Evolutionary conservation across 1,284 basidiomycete genomes (phyloP).

Genomic region (Tranzscheliella williamsii): DNA sequence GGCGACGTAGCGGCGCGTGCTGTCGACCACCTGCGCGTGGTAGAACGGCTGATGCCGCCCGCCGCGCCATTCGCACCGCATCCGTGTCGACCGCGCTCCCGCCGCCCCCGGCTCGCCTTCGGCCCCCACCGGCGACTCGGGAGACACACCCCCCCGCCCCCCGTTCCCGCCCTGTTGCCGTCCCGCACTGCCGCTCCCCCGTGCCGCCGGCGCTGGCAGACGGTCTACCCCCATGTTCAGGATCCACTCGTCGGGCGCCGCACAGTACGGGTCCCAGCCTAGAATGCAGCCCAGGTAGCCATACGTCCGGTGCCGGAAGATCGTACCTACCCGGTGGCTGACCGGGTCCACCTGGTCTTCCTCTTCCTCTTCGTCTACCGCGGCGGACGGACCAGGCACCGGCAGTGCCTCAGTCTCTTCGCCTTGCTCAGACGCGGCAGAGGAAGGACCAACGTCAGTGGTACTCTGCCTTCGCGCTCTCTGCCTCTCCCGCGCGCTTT

Average conservation of each 20-base stretch:
- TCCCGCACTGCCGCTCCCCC: not conserved
- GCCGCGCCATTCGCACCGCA: slow-evolving; percentile 1
- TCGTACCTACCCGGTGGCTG: slow-evolving; percentile 26
- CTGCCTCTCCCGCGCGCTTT: not conserved
- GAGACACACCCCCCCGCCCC: not conserved
- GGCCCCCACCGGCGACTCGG: not conserved
- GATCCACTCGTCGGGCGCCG: slow-evolving; percentile 41
- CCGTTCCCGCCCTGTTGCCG: not conserved
- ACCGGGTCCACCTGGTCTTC: slow-evolving; percentile 5
- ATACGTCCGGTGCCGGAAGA: slow-evolving; percentile 43
- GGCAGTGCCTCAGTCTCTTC: not conserved
- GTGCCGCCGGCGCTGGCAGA: slow-evolving; percentile 12
- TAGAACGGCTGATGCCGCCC: slow-evolving; percentile 36
- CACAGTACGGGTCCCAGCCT: slow-evolving; percentile 36
- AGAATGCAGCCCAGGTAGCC: slow-evolving; percentile 32
- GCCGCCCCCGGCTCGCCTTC: not conserved
- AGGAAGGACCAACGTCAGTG: not conserved
- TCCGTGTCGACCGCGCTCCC: not conserved
- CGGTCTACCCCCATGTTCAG: slow-evolving; percentile 41
- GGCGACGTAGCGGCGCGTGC: slow-evolving; percentile 25
- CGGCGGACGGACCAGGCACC: not conserved
- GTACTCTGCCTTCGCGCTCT: not conserved
- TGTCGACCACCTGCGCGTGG: slow-evolving; percentile 20
- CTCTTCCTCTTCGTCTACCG: not conserved
- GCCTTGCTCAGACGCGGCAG: not conserved